Conservation (phyloP, 805 yeast species). For the Metschnikowia colocasiae region DNA sequence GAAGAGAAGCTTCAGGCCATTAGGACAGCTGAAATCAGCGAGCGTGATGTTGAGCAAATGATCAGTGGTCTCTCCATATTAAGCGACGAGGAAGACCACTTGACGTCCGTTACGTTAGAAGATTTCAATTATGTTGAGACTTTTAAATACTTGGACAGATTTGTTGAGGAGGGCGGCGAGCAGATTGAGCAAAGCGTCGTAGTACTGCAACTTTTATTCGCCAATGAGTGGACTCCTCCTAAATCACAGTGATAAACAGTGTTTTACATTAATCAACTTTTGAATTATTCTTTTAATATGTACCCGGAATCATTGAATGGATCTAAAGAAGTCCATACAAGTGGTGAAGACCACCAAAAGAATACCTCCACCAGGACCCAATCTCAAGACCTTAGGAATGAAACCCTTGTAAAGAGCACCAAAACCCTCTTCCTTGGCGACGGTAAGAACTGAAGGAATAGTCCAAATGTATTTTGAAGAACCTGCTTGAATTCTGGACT, state of each 20-base stretch:
- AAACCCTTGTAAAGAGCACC: conserved; percentile 92
- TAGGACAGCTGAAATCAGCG: conserved; percentile 15
- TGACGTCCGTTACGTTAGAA: conserved; percentile 7
- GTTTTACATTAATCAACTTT: neutral
- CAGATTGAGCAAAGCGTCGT: neutral
- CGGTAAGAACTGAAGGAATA: conserved; percentile 67
- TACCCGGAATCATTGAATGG: conserved; percentile 26
- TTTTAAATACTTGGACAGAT: conserved; percentile 16
- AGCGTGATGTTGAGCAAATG: conserved; percentile 9
- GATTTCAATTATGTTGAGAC: conserved; percentile 21
- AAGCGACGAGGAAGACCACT: conserved; percentile 4
- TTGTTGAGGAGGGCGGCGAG: neutral
- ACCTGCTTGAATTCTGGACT: conserved; percentile 93
- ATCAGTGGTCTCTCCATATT: conserved; percentile 12
- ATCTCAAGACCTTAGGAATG: conserved; percentile 92
- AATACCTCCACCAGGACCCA: conserved; percentile 99
- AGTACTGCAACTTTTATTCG: neutral
- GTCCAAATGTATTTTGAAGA: conserved; percentile 91
- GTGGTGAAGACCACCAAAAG: conserved; percentile 93
- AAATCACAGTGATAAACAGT: neutral
- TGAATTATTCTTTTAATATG: neutral
- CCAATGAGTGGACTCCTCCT: neutral
- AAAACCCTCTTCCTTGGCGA: conserved; percentile 88
- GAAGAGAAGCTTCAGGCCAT: conserved; percentile 20
- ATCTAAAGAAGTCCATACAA: conserved; percentile 90